Conservation (phyloP, 176 grass and related monocot genomes). For the maize (Zea mays) region Zm-B73-REFERENCE-NAM-5.0 NC_050103.1:98744501-98745000, state of each 20-base stretch:
- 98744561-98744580: slow-evolving; percentile 66
- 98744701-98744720: slow-evolving; percentile 72
- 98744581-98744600: slow-evolving; percentile 70
- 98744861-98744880: not conserved
- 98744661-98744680: slow-evolving; percentile 59
- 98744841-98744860: slow-evolving; percentile 14
- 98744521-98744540: slow-evolving; percentile 45
- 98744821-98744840: slow-evolving; percentile 11
- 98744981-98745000: no score
- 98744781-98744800: not conserved
- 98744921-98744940: not conserved
- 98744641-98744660: slow-evolving; percentile 35
- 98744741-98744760: slow-evolving; percentile 29
- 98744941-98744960: no score
- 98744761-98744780: slow-evolving; percentile 4
- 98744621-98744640: slow-evolving; percentile 18
- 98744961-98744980: no score
- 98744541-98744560: slow-evolving; percentile 44
- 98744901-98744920: not conserved
- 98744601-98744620: slow-evolving; percentile 38
- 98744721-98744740: slow-evolving; percentile 44
- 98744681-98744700: slow-evolving; percentile 81
- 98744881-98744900: not conserved
- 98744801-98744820: slow-evolving; percentile 12
- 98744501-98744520: slow-evolving; percentile 45